A percentile compares a stretch with the other conserved stretches of the same genome.
phyloP scores from a whole-genome alignment of 371 early-diverging fungal species.

The Gilbertella persicaria region DNA sequence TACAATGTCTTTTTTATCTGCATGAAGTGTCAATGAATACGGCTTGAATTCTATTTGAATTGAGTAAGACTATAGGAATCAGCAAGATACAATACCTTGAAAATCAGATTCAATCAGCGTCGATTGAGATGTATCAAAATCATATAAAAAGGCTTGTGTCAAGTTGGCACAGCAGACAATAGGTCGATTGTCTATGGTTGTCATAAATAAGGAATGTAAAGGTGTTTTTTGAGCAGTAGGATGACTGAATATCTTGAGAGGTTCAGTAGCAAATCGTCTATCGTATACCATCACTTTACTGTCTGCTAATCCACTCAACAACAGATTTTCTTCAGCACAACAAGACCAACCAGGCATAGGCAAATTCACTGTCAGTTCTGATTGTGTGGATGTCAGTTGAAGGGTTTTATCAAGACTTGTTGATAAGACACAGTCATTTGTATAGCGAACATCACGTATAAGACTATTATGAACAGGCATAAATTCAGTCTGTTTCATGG shows the following conservation, averaged over 20 bases:
- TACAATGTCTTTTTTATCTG: too few species aligned
- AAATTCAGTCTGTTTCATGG: background rate
- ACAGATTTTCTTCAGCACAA: constrained; percentile 20
- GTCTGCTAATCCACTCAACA: constrained; percentile 32
- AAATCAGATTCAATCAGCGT: too few species aligned
- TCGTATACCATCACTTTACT: constrained; percentile 28
- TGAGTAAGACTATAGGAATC: background rate
- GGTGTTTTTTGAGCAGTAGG: background rate
- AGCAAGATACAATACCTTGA: background rate
- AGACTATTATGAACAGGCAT: constrained; percentile 14
- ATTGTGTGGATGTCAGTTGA: constrained; percentile 11
- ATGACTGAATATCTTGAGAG: background rate
- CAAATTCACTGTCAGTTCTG: background rate
- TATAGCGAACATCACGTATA: constrained; percentile 22
- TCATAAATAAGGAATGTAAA: constrained; percentile 2
- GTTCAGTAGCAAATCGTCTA: constrained; percentile 24
- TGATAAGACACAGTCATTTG: constrained; percentile 11
- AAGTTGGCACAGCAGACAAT: background rate
- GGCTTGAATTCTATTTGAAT: background rate
- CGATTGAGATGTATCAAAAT: background rate
- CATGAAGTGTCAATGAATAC: background rate
- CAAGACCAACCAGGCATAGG: constrained; percentile 35
- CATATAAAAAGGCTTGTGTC: background rate
- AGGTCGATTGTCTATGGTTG: background rate
- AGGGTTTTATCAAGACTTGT: constrained; percentile 23